Conservation (phyloP, 169 alveolate species). For the Cryptosporidium viatorum region DNA sequence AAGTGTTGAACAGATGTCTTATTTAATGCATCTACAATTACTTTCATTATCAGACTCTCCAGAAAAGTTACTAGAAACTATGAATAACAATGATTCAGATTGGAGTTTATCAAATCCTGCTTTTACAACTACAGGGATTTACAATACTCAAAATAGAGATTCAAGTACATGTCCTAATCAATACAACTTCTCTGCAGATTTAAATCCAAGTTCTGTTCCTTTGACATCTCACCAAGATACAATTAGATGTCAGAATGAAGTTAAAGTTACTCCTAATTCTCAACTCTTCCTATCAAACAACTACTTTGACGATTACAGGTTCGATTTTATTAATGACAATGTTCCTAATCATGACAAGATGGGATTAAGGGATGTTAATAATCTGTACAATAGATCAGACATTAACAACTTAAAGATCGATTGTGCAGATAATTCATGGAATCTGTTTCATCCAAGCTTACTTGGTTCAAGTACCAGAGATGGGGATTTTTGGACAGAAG, state of each 20-base stretch:
- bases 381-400: background rate
- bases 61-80: background rate
- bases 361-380: conserved; percentile 15
- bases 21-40: conserved; percentile 65
- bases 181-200: background rate
- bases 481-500: conserved; percentile 46
- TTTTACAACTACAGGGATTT: conserved; percentile 7
- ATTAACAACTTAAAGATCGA: background rate
- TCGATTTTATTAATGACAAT: conserved; percentile 13
- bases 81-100: conserved; percentile 10
- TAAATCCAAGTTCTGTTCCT: background rate
- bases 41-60: conserved; percentile 45
- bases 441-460: conserved; percentile 42
- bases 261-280: background rate
- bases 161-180: background rate
- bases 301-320: conserved; percentile 10
- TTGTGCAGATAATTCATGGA: conserved; percentile 13
- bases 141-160: conserved; percentile 22
- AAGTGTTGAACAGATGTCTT: conserved; percentile 70
- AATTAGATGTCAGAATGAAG: conserved; percentile 15
- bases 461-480: conserved; percentile 24
- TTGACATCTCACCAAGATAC: conserved; percentile 10
- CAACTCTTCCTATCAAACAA: conserved; percentile 8
- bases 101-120: conserved; percentile 46
- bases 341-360: background rate